phyloP scores from a whole-genome alignment of 257 asterid species.

The Nyctanthes arbortristis region DNA sequence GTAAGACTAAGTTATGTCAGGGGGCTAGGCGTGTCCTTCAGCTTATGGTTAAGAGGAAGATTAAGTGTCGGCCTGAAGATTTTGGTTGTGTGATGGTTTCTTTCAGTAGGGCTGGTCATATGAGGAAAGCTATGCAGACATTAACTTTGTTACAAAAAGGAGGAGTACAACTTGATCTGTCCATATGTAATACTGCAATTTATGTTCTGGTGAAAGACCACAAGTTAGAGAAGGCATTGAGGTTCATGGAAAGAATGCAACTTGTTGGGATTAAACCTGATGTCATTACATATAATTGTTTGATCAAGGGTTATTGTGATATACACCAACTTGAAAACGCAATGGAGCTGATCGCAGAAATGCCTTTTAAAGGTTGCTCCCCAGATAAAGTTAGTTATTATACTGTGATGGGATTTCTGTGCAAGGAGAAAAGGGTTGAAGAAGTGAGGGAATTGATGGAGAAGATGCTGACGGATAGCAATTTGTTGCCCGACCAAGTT shows the following conservation, averaged over 20 bases:
- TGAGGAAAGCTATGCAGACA: conserved; percentile 77
- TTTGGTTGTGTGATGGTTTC: conserved; percentile 90
- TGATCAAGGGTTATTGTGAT: conserved; percentile 95
- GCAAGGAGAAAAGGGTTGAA: conserved; percentile 59
- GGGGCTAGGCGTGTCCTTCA: conserved; percentile 82
- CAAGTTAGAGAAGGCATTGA: conserved; percentile 68
- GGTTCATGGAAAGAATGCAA: conserved; percentile 73
- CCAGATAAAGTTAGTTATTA: conserved; percentile 84
- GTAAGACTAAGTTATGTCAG: conserved; percentile 86
- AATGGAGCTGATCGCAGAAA: conserved; percentile 59
- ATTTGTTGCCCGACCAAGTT: conserved; percentile 66
- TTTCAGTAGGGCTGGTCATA: conserved; percentile 85
- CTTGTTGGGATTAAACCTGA: conserved; percentile 69
- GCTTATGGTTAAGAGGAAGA: conserved; percentile 62
- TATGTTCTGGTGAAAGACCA: conserved; percentile 85
- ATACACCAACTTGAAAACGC: conserved; percentile 52
- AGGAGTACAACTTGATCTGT: conserved; percentile 67
- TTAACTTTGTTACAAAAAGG: conserved; percentile 73
- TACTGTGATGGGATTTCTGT: conserved; percentile 65
- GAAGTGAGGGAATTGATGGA: conserved; percentile 62
- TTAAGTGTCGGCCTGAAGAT: conserved; percentile 62
- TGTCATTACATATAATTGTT: no score
- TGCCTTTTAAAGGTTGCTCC: conserved; percentile 64
- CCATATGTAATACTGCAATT: conserved; percentile 71
- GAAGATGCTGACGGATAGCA: conserved; percentile 65